Conservation (phyloP, 78 protist species). For the Salpingoeca rosetta region DNA sequence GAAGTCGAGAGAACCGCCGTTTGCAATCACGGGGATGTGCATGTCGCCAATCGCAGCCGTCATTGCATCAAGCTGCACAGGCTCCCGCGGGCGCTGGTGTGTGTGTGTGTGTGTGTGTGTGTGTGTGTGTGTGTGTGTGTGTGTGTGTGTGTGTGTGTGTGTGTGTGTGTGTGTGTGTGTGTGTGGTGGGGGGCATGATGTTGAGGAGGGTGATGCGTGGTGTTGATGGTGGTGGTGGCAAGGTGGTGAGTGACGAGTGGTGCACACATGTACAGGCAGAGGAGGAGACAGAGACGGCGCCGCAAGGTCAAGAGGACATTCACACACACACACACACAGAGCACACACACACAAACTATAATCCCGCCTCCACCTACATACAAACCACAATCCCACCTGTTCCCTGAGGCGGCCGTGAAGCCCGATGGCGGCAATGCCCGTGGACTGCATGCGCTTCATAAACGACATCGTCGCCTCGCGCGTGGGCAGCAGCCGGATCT, state of each 20-base stretch:
- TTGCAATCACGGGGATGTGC: slow-evolving; percentile 25
- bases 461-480: slow-evolving; percentile 21
- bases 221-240: neutral
- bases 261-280: too few relatives aligned
- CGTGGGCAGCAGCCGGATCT: slow-evolving; percentile 53
- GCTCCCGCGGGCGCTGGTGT: slow-evolving; percentile 30
- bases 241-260: neutral
- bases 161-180: too few relatives aligned
- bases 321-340: neutral
- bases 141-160: too few relatives aligned
- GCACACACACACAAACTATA: neutral
- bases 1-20: slow-evolving; percentile 28
- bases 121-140: too few relatives aligned
- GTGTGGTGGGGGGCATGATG: too few relatives aligned
- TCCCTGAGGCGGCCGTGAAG: slow-evolving; percentile 36
- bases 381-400: neutral
- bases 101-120: too few relatives aligned
- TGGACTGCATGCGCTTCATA: neutral
- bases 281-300: neutral
- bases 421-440: slow-evolving; percentile 55
- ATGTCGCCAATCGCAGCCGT: neutral
- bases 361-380: neutral
- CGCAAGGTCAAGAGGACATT: neutral
- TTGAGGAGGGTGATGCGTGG: too few relatives aligned
- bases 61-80: neutral